Base-by-base conservation (phyloP, 2,329 filamentous ascomycete genomes). In the Dactylonectria macrodidyma region DNA sequence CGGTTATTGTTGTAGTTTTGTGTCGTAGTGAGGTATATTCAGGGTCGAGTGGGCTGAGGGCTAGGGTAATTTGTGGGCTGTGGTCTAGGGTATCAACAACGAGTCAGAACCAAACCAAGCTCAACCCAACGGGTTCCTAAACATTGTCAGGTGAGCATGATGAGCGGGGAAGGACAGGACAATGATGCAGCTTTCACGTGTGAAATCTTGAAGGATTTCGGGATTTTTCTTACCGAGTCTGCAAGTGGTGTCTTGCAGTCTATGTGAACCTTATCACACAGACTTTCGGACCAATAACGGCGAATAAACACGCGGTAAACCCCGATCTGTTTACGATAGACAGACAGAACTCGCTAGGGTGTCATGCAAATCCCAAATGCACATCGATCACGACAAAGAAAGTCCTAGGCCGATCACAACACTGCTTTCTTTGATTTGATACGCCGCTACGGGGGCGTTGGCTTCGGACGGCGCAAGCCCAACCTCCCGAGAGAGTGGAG, bases 21-120 rank as follows among this genome's bases (percentile, higher is more conserved):
- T 14, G 19, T 33, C 26, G 14, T 34, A 70, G 48, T 59, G 56
- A 30, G 26, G 26, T 3, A 68, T 64, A 73, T 70, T 60, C 16
- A 22, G n/a, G 44, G 44, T 41, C 36, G 34, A 4, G 33, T 56
- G 46, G 24, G 47, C 22, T 41, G 36, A 46, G 26, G 38, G 46
- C 30, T 26, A 51, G 52, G 52, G 24, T 12, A 44, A 26, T 44
- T 34, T 33, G 52, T 56, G 34, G 38, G 46, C 19, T n/a, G 16
- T 51, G 24, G 33, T 61, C 50, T 41, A 65, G 63, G 63, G 63
- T 65, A 65, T 38, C 48, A 3, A 2, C 1, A 6, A 3, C 11
- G 8, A 11, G 50, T 16, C n/a, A 2, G 50, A 34, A 33, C 26
- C 7, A 34, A 9, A 33, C 9, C 10, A 4, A 16, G n/a, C 36